Conservation (phyloP, 495 filamentous ascomycete genomes). For the Penicillium pancosmium region DNA sequence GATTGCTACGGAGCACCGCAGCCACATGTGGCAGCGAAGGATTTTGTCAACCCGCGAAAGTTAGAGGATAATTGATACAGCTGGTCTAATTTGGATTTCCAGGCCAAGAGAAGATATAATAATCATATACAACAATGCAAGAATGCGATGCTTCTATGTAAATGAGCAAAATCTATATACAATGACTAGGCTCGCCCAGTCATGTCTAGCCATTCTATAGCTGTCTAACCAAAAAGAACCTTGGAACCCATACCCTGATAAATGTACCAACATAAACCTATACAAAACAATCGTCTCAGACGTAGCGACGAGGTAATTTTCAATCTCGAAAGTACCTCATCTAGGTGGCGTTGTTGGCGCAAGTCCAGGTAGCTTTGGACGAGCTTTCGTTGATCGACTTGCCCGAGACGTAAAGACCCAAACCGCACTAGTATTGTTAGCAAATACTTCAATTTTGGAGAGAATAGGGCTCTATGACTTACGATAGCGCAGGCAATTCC, state of each 20-base stretch:
- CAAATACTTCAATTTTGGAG: background rate
- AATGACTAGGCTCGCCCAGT: slow-evolving; percentile 1
- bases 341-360: slow-evolving; percentile 6
- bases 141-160: slow-evolving; percentile 1
- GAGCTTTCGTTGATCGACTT: slow-evolving; percentile 8
- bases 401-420: slow-evolving; percentile 3
- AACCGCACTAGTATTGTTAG: slow-evolving; percentile 3
- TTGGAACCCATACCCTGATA: background rate
- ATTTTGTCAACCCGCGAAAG: too few species aligned
- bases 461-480: background rate
- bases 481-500: slow-evolving; percentile 24
- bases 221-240: background rate
- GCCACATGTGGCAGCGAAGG: too few species aligned
- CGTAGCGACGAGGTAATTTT: background rate
- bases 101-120: background rate
- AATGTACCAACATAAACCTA: background rate
- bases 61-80: background rate
- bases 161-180: slow-evolving; percentile 5
- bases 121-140: slow-evolving; percentile 1
- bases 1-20: too few species aligned
- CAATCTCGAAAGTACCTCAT: background rate
- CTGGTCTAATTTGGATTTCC: background rate
- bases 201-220: slow-evolving; percentile 1
- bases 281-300: slow-evolving; percentile 5
- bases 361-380: slow-evolving; percentile 4